Evolutionary conservation across 2,329 filamentous ascomycete species (phyloP).

Genomic region (Chaetomiaceae sp.): DNA sequence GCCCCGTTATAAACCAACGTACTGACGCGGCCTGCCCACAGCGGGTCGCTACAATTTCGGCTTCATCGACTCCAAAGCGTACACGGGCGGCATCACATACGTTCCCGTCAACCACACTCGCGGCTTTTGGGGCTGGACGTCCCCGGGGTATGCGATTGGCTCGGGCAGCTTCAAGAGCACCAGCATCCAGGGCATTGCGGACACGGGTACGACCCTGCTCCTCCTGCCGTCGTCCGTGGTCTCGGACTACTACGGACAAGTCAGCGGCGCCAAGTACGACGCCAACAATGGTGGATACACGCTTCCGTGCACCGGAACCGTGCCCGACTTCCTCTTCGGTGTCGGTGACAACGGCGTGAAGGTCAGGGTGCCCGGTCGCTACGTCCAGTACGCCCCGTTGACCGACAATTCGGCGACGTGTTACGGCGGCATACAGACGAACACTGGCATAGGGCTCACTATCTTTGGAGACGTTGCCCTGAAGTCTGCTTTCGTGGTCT

Average conservation of each 20-base stretch:
- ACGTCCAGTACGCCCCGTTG: constrained; percentile 44
- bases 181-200: constrained; percentile 42
- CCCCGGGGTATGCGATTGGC: constrained; percentile 32
- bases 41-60: constrained; percentile 34
- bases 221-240: constrained; percentile 43
- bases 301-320: constrained; percentile 42
- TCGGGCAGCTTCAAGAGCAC: constrained; percentile 26
- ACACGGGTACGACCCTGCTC: constrained; percentile 56
- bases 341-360: constrained; percentile 35
- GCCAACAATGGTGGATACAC: constrained; percentile 41
- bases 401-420: constrained; percentile 38
- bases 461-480: constrained; percentile 24
- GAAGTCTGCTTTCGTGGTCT: constrained; percentile 24
- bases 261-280: constrained; percentile 38
- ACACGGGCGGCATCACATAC: constrained; percentile 53
- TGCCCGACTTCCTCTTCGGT: constrained; percentile 45
- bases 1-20: not conserved
- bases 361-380: constrained; percentile 43
- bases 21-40: constrained; percentile 15
- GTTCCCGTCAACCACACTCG: constrained; percentile 45
- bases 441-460: constrained; percentile 17
- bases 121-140: constrained; percentile 59
- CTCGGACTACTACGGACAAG: constrained; percentile 44
- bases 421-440: constrained; percentile 58
- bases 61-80: constrained; percentile 50